Evolutionary conservation across 768 basidiomycete species (phyloP).

Genomic region (Boletus subparvulus): DNA sequence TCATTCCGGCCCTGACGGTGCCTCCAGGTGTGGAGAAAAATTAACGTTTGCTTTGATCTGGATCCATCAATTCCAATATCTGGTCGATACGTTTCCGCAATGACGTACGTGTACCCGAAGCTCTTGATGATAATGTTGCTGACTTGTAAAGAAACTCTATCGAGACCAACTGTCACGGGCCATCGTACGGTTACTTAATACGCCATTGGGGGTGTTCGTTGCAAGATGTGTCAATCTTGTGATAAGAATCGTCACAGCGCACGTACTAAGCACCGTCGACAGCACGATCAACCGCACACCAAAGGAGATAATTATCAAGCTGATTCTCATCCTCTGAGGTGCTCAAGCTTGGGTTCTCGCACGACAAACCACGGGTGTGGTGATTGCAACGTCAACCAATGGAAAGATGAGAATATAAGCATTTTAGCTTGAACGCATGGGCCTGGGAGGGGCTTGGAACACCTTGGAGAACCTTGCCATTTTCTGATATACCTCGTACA

Average conservation of each 20-base stretch:
- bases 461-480: not conserved
- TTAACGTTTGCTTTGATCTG: no score
- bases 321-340: conserved; percentile 11
- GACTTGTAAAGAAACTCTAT: no score
- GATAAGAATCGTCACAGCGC: no score
- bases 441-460: not conserved
- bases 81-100: no score
- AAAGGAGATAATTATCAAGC: not conserved
- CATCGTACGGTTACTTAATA: no score
- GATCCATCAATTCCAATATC: no score
- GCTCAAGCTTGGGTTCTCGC: conserved; percentile 9
- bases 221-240: not conserved
- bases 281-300: not conserved
- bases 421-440: conserved; percentile 10
- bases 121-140: no score
- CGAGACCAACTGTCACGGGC: no score
- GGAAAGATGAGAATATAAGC: conserved; percentile 18
- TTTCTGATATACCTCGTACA: conserved; percentile 17
- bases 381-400: conserved; percentile 3
- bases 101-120: no score
- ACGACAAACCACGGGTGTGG: not conserved
- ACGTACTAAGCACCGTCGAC: no score
- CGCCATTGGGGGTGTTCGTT: conserved; percentile 65
- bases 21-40: no score
- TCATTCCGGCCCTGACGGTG: conserved; percentile 43